phyloP scores from a whole-genome alignment of 1,284 basidiomycete genomes.

The Puccinia polysora region DNA sequence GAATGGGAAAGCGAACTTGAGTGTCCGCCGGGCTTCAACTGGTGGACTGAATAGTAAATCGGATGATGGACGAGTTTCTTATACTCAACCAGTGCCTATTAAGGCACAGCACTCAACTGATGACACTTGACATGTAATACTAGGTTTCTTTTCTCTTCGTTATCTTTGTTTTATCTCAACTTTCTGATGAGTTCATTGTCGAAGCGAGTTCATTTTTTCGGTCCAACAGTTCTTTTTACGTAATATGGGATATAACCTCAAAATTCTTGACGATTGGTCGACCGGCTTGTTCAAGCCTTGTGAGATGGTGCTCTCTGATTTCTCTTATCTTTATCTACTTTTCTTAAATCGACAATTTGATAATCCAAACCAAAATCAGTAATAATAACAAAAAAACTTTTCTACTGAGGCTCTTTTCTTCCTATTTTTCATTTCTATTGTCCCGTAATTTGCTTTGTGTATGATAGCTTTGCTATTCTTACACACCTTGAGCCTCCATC shows the following conservation, averaged over 20 bases:
- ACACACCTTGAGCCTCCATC: too few species aligned
- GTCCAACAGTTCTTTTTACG: neutral
- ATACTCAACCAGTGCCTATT: slow-evolving; percentile 1
- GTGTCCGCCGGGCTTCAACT: slow-evolving; percentile 12
- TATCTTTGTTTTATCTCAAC: neutral
- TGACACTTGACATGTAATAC: slow-evolving; percentile 1
- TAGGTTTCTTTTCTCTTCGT: neutral
- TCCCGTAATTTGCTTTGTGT: too few species aligned
- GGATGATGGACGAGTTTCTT: slow-evolving; percentile 2
- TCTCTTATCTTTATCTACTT: neutral
- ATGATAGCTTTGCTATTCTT: too few species aligned
- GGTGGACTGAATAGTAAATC: slow-evolving; percentile 16
- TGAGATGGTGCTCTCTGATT: neutral
- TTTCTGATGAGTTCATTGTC: too few species aligned
- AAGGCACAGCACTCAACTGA: neutral
- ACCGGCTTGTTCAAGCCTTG: too few species aligned
- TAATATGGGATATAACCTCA: too few species aligned
- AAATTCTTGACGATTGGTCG: too few species aligned
- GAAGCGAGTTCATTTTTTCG: neutral
- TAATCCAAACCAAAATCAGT: neutral
- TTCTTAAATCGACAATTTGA: neutral
- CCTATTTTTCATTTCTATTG: too few species aligned
- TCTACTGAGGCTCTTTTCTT: too few species aligned
- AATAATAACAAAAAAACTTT: neutral
- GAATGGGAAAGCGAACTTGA: neutral